Evolutionary conservation across 768 basidiomycete species (phyloP), one percentile per base, ranked within the genome.

Genomic region (Termitomyces sp.): DNA sequence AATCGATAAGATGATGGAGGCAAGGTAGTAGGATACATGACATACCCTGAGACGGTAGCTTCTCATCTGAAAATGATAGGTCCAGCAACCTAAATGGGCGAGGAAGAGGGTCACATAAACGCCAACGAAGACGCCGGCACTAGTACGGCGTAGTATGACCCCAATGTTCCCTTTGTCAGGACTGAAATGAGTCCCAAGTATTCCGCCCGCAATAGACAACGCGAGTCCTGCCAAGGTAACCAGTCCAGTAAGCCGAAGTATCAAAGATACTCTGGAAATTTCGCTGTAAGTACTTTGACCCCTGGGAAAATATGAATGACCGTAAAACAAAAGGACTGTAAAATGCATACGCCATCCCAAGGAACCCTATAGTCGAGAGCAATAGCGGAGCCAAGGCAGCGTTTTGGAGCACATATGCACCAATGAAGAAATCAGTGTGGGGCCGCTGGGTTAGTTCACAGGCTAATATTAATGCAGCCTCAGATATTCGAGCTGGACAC

Each of bases 381-480:
- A 80, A 63, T 10, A 82, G 69, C 0, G 72, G 62, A 13, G 72
- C 71, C 7, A 82, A 62, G 14, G 67, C 79, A 18, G 75, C 72
- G 50, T 77, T 68, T 60, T 83, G 73, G 48, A 82, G 67, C 56
- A 81, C 78, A 60, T 80, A 80, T 35, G 81, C 80, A 43, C 84
- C 79, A 49, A 77, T 74, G 59, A 79, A 79, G 36, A 87, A 62
- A 49, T 77, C 76, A 38, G 62, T 63, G 41, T 79, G 77, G 28
- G 68, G 62, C 1, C 77, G 71, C 5, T 57, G 63, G 35, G 73
- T 60, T 36, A 75, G 57, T 66, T 87, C 79, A 28, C 75, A 82
- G 24, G 84, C 82, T 49, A 89, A 72, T 16, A 83, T 70, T 28
- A 88, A 68, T 18, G 80, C 79, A 30, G 81, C 84, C 14, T 80